Evolutionary conservation across 192 early-diverging fungal species (phyloP).

Genomic region (Rhizophlyctis rosea): DNA sequence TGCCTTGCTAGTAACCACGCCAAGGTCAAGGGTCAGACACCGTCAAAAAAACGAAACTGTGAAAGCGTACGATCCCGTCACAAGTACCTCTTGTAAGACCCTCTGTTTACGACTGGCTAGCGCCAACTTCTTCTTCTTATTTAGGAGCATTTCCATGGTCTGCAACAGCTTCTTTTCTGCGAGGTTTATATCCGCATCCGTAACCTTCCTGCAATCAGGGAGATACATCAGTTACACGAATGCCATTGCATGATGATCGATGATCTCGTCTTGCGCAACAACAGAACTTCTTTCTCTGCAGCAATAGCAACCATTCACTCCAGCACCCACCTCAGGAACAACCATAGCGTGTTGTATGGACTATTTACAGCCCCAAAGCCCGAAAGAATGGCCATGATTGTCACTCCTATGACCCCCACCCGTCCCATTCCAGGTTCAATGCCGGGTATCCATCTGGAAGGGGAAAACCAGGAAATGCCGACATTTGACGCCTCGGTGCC

Average conservation of each 20-base stretch:
- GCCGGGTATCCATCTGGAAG: not conserved
- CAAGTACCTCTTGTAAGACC: constrained; percentile 6
- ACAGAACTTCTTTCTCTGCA: constrained; percentile 6
- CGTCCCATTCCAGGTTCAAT: constrained; percentile 66
- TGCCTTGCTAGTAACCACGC: constrained; percentile 6
- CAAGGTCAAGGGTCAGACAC: no score
- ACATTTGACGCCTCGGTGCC: not conserved
- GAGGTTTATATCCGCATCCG: constrained; percentile 51
- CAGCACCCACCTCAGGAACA: constrained; percentile 64
- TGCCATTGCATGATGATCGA: no score
- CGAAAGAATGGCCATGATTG: constrained; percentile 87
- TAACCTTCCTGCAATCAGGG: constrained; percentile 49
- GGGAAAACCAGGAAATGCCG: not conserved
- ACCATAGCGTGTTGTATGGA: constrained; percentile 80
- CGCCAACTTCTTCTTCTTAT: constrained; percentile 66
- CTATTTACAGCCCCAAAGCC: constrained; percentile 93
- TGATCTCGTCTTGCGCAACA: not conserved
- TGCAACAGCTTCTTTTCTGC: constrained; percentile 73
- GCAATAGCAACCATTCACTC: no score
- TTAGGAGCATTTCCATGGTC: constrained; percentile 64
- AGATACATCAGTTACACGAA: no score
- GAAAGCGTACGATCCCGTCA: no score
- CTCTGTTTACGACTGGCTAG: constrained; percentile 33
- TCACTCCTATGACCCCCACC: constrained; percentile 86
- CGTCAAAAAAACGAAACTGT: no score